These are phyloP conservation scores for Hygrocybe coccinea DNA, from an alignment of 768 basidiomycete species.

Conservation along the genomic window DNA sequence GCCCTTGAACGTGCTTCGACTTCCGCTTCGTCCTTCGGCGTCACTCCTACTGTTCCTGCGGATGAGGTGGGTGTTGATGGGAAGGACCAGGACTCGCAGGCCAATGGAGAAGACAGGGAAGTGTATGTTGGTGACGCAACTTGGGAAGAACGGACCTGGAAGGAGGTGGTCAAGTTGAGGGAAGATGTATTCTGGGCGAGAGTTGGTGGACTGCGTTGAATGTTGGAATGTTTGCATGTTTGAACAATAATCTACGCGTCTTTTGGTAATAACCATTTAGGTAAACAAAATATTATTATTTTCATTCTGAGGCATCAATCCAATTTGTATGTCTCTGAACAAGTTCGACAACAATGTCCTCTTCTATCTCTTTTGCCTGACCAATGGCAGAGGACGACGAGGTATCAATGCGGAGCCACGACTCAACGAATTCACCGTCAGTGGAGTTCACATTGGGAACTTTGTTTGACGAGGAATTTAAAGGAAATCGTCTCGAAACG, in stretches of 20 bases:
- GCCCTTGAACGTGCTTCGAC: too few relatives aligned
- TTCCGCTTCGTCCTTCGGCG: too few relatives aligned
- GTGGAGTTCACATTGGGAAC: slow-evolving; percentile 9
- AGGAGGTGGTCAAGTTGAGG: slow-evolving; percentile 63
- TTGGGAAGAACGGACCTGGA: slow-evolving; percentile 87
- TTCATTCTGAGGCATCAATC: slow-evolving; percentile 36
- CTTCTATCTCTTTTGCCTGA: slow-evolving; percentile 79
- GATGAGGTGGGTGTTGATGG: slow-evolving; percentile 15
- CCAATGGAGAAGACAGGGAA: slow-evolving; percentile 26
- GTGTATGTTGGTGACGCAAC: slow-evolving; percentile 60
- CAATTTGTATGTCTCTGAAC: slow-evolving; percentile 69
- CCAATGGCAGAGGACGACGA: slow-evolving; percentile 32
- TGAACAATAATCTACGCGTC: not conserved
- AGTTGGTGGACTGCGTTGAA: slow-evolving; percentile 42
- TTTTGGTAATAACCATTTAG: not conserved
- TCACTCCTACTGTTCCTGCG: slow-evolving; percentile 4
- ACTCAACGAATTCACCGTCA: slow-evolving; percentile 42
- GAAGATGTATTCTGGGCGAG: slow-evolving; percentile 89
- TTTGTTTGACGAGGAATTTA: slow-evolving; percentile 20
- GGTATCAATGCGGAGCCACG: slow-evolving; percentile 60
- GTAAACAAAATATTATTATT: not conserved
- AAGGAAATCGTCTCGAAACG: slow-evolving; percentile 67
- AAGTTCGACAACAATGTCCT: slow-evolving; percentile 78
- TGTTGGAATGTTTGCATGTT: not conserved
- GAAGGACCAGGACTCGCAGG: slow-evolving; percentile 8